Evolutionary conservation across 306 rosid species (phyloP).

Genomic region (Castanopsis chinensis): DNA sequence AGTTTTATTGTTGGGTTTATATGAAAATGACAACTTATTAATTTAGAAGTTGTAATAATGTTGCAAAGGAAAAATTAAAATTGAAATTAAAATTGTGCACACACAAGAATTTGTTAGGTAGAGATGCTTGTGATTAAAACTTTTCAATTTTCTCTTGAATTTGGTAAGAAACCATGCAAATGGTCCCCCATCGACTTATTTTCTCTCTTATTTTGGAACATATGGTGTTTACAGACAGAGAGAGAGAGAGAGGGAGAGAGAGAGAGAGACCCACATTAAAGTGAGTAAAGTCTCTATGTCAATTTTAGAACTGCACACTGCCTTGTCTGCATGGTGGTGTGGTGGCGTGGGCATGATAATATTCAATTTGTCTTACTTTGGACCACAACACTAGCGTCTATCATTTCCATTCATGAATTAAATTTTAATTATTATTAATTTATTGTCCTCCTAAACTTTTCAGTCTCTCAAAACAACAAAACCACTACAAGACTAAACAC

Average conservation of each 20-base stretch:
- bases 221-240: conserved; percentile 23
- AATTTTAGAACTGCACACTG: conserved; percentile 36
- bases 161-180: conserved; percentile 51
- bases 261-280: conserved; percentile 21
- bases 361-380: conserved; percentile 59
- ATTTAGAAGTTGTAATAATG: too few species aligned
- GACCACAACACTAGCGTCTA: conserved; percentile 58
- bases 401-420: conserved; percentile 12
- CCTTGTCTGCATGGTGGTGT: conserved; percentile 49
- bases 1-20: too few species aligned
- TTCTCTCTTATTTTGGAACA: conserved; percentile 38
- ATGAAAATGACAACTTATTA: too few species aligned
- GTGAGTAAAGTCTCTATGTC: conserved; percentile 35
- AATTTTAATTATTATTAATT: not conserved
- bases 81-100: too few species aligned
- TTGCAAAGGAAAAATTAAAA: too few species aligned
- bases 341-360: conserved; percentile 54
- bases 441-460: conserved; percentile 1
- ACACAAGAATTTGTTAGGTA: conserved; percentile 41
- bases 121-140: conserved; percentile 21
- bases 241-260: not conserved
- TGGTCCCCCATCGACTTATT: conserved; percentile 67
- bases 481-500: conserved; percentile 15
- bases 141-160: conserved; percentile 41
- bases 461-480: conserved; percentile 25